These are phyloP conservation scores for Hirschioporus abietinus DNA, from an alignment of 768 basidiomycete genomes.

Conservation along the genomic window DNA sequence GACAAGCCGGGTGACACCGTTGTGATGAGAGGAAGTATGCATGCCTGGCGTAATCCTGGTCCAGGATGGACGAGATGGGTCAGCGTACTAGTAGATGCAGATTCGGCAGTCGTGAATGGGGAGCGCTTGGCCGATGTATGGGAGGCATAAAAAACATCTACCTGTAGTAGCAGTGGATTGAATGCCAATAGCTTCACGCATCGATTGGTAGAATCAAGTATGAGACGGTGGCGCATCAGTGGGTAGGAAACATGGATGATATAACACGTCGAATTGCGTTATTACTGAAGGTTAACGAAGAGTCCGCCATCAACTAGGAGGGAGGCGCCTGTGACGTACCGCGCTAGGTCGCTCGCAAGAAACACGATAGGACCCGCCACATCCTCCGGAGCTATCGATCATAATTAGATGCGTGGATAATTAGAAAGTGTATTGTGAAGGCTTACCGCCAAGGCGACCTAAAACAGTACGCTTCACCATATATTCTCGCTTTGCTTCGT, in stretches of 20 bases:
- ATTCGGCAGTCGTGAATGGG: slow-evolving; percentile 45
- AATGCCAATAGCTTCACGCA: too few relatives aligned
- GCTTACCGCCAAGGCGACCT: slow-evolving; percentile 57
- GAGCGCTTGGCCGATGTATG: slow-evolving; percentile 27
- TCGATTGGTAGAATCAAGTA: too few relatives aligned
- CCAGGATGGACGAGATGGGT: slow-evolving; percentile 47
- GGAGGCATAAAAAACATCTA: slow-evolving; percentile 5
- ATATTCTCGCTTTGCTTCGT: slow-evolving; percentile 50
- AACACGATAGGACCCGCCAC: slow-evolving; percentile 73
- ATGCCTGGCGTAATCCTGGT: slow-evolving; percentile 58
- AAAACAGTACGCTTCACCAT: slow-evolving; percentile 63
- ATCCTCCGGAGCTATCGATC: slow-evolving; percentile 50
- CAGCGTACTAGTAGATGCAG: slow-evolving; percentile 47
- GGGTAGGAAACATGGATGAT: background rate
- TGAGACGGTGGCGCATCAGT: too few relatives aligned
- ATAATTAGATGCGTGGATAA: background rate
- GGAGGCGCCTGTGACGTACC: slow-evolving; percentile 63
- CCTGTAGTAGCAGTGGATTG: too few relatives aligned
- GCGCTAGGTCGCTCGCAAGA: slow-evolving; percentile 64
- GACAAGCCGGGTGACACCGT: slow-evolving; percentile 53
- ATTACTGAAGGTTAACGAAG: slow-evolving; percentile 67
- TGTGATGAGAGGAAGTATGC: slow-evolving; percentile 53
- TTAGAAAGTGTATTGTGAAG: background rate
- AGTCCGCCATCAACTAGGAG: slow-evolving; percentile 69
- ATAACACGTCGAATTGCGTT: background rate